Evolutionary conservation across 805 yeast species (phyloP).

Genomic region (Ogataea pini): DNA sequence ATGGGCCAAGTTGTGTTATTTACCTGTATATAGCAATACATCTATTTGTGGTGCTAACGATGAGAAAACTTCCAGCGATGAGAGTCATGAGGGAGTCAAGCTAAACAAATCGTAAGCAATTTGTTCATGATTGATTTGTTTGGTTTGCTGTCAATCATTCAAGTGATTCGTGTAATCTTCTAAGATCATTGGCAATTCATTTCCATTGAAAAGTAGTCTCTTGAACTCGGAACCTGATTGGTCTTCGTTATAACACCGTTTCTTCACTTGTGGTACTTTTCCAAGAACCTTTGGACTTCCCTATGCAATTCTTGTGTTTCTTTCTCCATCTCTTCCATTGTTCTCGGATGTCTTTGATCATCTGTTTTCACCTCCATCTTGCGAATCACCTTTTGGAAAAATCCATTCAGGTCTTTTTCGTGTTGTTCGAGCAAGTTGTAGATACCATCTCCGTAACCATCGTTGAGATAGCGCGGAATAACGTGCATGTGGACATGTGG

Average conservation of each 20-base stretch:
- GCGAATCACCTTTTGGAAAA: constrained; percentile 31
- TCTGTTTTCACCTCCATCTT: constrained; percentile 43
- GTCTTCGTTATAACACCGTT: too few species aligned
- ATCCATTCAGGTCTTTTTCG: constrained; percentile 49
- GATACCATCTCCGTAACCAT: constrained; percentile 67
- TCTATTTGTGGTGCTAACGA: not conserved
- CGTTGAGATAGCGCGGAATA: constrained; percentile 75
- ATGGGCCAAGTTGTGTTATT: too few species aligned
- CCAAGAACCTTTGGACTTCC: constrained; percentile 38
- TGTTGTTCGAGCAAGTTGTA: constrained; percentile 62
- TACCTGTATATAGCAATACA: constrained; percentile 5
- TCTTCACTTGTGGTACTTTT: too few species aligned
- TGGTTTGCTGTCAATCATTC: too few species aligned
- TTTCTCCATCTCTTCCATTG: constrained; percentile 61
- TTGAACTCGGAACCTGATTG: too few species aligned
- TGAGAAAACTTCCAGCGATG: too few species aligned
- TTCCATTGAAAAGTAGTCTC: too few species aligned
- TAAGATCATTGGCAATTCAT: too few species aligned
- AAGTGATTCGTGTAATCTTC: too few species aligned
- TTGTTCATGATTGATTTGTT: too few species aligned
- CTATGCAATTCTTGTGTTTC: constrained; percentile 64
- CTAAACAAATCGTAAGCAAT: too few species aligned
- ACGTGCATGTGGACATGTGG: constrained; percentile 95
- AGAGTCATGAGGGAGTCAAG: too few species aligned
- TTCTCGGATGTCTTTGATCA: constrained; percentile 56